These are phyloP conservation scores for Phytophthora multivora DNA, from an alignment of 352 stramenopile species.

Conservation along the genomic window DNA sequence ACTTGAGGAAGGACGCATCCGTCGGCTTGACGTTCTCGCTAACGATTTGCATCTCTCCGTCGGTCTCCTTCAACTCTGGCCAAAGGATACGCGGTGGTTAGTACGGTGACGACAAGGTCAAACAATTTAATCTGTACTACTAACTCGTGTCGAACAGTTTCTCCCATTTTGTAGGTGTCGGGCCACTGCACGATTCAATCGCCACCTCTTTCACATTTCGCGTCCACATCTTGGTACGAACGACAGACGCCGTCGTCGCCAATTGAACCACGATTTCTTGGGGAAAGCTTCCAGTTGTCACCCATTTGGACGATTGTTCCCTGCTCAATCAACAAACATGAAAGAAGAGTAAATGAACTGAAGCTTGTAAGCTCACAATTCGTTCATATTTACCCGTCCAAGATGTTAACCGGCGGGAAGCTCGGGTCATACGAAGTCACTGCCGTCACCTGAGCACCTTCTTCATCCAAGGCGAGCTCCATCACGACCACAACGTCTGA, in stretches of 20 bases:
- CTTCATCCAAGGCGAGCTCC: conserved; percentile 83
- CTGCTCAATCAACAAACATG: conserved; percentile 24
- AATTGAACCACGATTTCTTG: conserved; percentile 85
- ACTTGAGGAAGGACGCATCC: conserved; percentile 83
- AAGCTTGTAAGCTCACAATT: not conserved
- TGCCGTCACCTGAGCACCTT: conserved; percentile 79
- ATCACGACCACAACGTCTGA: conserved; percentile 35
- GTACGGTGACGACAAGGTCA: not conserved
- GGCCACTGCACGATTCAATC: conserved; percentile 70
- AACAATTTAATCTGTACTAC: conserved; percentile 2
- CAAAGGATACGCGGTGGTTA: not conserved
- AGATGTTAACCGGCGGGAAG: conserved; percentile 76
- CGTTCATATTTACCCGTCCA: conserved; percentile 62
- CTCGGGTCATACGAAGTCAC: conserved; percentile 78
- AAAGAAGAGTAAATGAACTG: too few species aligned
- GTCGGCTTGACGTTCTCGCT: conserved; percentile 74
- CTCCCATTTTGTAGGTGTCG: conserved; percentile 81
- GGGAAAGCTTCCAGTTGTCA: conserved; percentile 81
- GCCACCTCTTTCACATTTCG: conserved; percentile 74
- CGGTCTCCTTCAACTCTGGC: conserved; percentile 75
- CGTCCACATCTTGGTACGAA: conserved; percentile 81
- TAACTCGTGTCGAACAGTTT: conserved; percentile 77
- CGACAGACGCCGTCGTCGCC: conserved; percentile 76
- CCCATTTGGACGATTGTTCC: conserved; percentile 79
- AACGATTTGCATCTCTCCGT: conserved; percentile 84